Evolutionary conservation across 2,329 filamentous ascomycete species (phyloP).

Genomic region (Lomentospora prolificans): DNA sequence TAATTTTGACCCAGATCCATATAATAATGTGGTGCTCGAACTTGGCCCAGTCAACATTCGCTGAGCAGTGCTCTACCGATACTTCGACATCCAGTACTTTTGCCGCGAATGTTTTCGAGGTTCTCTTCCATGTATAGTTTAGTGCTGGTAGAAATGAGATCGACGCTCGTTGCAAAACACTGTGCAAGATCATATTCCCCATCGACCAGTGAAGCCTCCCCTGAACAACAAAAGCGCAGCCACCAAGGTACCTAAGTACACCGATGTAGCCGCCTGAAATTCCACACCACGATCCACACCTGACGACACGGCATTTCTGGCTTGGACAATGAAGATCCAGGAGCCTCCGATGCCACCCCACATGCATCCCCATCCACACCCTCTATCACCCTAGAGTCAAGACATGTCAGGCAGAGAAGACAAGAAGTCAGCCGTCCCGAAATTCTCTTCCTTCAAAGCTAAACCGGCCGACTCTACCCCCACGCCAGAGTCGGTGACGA

Average conservation of each 20-base stretch:
- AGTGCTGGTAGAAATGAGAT: too few species aligned
- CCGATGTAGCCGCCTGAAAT: background rate
- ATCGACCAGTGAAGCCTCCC: too few species aligned
- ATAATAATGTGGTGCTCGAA: background rate
- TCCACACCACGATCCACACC: background rate
- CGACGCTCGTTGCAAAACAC: too few species aligned
- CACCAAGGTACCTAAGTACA: too few species aligned
- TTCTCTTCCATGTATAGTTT: too few species aligned
- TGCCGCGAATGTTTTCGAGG: too few species aligned
- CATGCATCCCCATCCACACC: background rate
- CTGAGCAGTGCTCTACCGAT: background rate
- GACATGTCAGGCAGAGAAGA: slow-evolving; percentile 20
- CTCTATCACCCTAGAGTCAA: background rate
- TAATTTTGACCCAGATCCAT: too few species aligned
- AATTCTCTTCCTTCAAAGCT: slow-evolving; percentile 62
- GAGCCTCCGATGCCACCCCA: background rate
- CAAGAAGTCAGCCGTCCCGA: slow-evolving; percentile 40
- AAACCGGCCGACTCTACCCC: slow-evolving; percentile 4
- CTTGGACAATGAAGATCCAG: background rate
- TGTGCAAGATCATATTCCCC: too few species aligned
- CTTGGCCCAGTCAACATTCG: background rate
- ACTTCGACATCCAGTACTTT: background rate
- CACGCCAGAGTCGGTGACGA: background rate
- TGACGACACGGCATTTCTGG: background rate
- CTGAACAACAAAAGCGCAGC: too few species aligned